Conservation (phyloP, 306 rosid genomes). For the Medicago ruthenica region DNA sequence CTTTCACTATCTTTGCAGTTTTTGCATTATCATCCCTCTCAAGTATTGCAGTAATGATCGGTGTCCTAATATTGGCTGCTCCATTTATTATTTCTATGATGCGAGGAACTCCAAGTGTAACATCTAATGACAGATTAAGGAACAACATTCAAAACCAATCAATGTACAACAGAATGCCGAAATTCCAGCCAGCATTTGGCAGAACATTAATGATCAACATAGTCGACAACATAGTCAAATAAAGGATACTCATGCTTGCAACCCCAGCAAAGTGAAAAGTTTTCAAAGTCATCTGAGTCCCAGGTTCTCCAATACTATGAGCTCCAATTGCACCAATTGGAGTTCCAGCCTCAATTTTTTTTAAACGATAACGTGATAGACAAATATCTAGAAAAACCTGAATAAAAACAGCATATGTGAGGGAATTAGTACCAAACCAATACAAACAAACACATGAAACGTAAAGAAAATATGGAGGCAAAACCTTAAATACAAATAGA, state of each 20-base stretch:
- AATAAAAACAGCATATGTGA: constrained; percentile 23
- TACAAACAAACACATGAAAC: not conserved
- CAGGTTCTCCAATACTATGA: constrained; percentile 99
- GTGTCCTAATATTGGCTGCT: constrained; percentile 76
- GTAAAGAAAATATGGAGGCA: constrained; percentile 17
- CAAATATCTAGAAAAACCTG: constrained; percentile 88
- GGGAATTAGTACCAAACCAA: constrained; percentile 15
- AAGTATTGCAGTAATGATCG: constrained; percentile 84
- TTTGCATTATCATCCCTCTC: constrained; percentile 59
- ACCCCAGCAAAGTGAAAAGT: constrained; percentile 99
- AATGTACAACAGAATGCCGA: constrained; percentile 27
- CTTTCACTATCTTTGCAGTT: constrained; percentile 73
- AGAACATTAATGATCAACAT: constrained; percentile 24
- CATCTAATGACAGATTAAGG: constrained; percentile 68
- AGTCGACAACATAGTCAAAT: constrained; percentile 30
- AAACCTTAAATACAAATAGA: not conserved
- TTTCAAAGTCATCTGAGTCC: constrained; percentile 96
- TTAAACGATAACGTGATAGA: constrained; percentile 77
- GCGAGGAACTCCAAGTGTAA: constrained; percentile 96
- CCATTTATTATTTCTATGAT: constrained; percentile 93
- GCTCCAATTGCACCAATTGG: constrained; percentile 97
- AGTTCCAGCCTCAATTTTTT: constrained; percentile 88
- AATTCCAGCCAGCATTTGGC: constrained; percentile 13
- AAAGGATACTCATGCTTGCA: constrained; percentile 99
- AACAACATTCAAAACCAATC: constrained; percentile 45